Percentiles rank a stretch among this genome's conserved stretches.
These are phyloP conservation scores for Colletotrichum phormii DNA, from an alignment of 2,329 filamentous ascomycete genomes.

Conservation along the genomic window DNA sequence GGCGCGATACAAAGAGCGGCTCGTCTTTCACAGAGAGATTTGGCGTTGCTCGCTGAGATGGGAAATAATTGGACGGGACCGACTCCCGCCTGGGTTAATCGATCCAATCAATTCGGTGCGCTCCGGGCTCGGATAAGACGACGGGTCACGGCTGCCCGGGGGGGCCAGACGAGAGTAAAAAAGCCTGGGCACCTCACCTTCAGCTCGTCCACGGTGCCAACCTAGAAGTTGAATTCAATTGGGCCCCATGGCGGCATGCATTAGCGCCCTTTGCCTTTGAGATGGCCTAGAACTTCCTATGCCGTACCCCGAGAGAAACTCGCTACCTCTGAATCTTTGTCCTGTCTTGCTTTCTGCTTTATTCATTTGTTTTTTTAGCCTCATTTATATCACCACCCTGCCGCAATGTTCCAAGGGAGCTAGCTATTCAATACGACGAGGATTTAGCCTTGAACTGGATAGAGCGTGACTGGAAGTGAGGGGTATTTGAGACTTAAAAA, in stretches of 20 bases:
- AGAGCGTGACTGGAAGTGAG: neutral
- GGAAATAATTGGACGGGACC: slow-evolving; percentile 24
- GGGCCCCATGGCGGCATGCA: slow-evolving; percentile 16
- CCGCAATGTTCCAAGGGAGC: neutral
- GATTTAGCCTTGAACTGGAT: neutral
- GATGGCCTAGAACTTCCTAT: neutral
- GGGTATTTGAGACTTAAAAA: neutral
- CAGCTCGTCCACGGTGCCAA: neutral
- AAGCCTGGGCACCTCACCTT: neutral
- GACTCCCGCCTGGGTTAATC: slow-evolving; percentile 12
- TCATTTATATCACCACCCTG: neutral
- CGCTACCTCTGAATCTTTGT: neutral
- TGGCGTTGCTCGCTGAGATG: slow-evolving; percentile 7
- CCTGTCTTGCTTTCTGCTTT: neutral
- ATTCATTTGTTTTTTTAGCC: neutral
- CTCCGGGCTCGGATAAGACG: slow-evolving; percentile 22
- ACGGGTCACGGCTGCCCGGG: neutral
- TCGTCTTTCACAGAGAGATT: slow-evolving; percentile 8
- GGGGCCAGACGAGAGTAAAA: neutral
- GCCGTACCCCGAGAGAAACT: neutral
- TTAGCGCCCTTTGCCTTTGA: slow-evolving; percentile 14
- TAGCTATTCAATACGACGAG: neutral
- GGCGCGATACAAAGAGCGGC: neutral
- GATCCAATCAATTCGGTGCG: slow-evolving; percentile 28
- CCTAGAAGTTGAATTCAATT: slow-evolving; percentile 3